A percentile compares a stretch with the other conserved stretches of the same genome.
phyloP scores from a whole-genome alignment of 2,329 filamentous ascomycete species.

The Dactylellina parvicollis region DNA sequence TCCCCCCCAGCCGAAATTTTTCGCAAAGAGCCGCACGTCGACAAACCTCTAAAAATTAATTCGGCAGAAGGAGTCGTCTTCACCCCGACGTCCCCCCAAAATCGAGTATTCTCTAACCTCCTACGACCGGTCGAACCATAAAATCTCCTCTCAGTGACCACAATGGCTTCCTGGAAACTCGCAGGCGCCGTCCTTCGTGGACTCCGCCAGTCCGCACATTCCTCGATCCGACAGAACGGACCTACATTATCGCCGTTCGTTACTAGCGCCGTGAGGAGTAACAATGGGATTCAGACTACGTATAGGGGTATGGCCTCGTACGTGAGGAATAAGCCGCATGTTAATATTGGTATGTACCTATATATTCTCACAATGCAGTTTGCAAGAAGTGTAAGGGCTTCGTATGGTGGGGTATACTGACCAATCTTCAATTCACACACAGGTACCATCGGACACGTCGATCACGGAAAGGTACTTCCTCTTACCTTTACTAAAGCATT shows the following conservation, averaged over 20 bases:
- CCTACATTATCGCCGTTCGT: slow-evolving; percentile 47
- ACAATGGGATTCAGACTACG: slow-evolving; percentile 63
- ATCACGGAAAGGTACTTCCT: slow-evolving; percentile 99
- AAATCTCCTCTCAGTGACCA: slow-evolving; percentile 30
- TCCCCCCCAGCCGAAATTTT: slow-evolving; percentile 42
- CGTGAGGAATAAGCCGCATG: slow-evolving; percentile 93
- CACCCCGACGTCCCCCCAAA: neutral
- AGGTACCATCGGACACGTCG: slow-evolving; percentile 98
- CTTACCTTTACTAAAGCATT: neutral
- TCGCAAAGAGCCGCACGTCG: slow-evolving; percentile 44
- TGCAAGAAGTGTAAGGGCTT: slow-evolving; percentile 22
- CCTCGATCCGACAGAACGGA: slow-evolving; percentile 53
- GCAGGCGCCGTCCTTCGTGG: slow-evolving; percentile 55
- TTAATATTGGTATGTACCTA: slow-evolving; percentile 82
- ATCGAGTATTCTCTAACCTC: neutral
- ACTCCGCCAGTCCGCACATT: slow-evolving; percentile 49
- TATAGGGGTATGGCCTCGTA: slow-evolving; percentile 64
- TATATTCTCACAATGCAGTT: neutral
- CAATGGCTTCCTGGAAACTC: slow-evolving; percentile 59
- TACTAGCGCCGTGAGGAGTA: slow-evolving; percentile 64
- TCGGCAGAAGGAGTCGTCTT: neutral
- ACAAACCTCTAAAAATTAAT: slow-evolving; percentile 1
- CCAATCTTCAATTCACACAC: slow-evolving; percentile 2
- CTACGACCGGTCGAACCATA: neutral
- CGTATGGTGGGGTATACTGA: slow-evolving; percentile 39